Evolutionary conservation across 768 basidiomycete genomes (phyloP).

Genomic region (Phanerodontia chrysosporium): DNA sequence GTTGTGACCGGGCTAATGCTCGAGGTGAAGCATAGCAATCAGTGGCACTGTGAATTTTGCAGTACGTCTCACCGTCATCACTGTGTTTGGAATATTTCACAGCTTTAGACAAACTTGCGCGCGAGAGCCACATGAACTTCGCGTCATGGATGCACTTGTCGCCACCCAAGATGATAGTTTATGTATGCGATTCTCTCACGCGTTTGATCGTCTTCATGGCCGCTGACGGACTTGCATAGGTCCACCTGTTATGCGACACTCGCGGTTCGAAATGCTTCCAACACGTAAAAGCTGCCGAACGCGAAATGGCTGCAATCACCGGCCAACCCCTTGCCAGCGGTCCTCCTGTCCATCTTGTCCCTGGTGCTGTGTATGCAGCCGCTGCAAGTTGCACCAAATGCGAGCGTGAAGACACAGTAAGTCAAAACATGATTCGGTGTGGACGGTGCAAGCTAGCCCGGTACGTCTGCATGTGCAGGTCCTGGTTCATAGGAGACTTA

Average conservation of each 20-base stretch:
- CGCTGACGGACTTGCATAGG: background rate
- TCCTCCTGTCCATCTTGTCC: background rate
- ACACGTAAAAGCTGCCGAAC: background rate
- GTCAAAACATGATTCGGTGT: constrained; percentile 5
- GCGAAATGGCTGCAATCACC: constrained; percentile 4
- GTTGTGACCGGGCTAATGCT: background rate
- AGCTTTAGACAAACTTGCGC: constrained; percentile 9
- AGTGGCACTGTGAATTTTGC: constrained; percentile 4
- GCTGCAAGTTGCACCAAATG: constrained; percentile 16
- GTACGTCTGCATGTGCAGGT: constrained; percentile 2
- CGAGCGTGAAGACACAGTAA: constrained; percentile 9
- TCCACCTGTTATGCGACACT: constrained; percentile 16
- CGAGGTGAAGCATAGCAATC: background rate
- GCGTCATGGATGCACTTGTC: constrained; percentile 11
- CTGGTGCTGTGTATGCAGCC: constrained; percentile 1
- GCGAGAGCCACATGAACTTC: constrained; percentile 11
- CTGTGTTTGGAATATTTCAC: background rate
- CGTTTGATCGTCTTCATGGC: background rate
- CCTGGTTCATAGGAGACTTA: background rate
- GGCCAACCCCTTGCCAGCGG: background rate
- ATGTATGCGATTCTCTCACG: constrained; percentile 4
- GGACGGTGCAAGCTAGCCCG: constrained; percentile 14
- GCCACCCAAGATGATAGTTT: constrained; percentile 10
- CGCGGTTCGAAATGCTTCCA: constrained; percentile 1
- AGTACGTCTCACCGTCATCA: background rate